Evolutionary conservation across 371 early-diverging fungal species (phyloP).

Genomic region (Mucor piriformis): DNA sequence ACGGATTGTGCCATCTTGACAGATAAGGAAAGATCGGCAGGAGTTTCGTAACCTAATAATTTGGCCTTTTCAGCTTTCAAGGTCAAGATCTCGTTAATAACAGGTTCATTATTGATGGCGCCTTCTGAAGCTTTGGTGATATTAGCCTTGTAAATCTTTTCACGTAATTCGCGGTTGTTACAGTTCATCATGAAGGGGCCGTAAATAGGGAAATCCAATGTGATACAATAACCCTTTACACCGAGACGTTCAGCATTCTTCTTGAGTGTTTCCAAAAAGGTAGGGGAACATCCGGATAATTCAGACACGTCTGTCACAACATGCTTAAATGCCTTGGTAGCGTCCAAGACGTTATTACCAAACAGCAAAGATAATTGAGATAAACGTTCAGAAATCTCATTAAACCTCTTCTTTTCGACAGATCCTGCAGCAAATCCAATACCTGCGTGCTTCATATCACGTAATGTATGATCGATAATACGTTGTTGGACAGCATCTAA

Average conservation of each 20-base stretch:
- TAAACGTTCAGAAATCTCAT: constrained; percentile 59
- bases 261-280: constrained; percentile 52
- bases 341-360: constrained; percentile 65
- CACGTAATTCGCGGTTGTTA: constrained; percentile 59
- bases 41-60: constrained; percentile 56
- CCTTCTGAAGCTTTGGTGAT: constrained; percentile 62
- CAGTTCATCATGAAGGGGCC: constrained; percentile 72
- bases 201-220: constrained; percentile 62
- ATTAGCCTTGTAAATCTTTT: constrained; percentile 59
- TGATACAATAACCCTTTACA: constrained; percentile 60
- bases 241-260: constrained; percentile 53
- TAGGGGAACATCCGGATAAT: constrained; percentile 57
- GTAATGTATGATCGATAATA: constrained; percentile 58
- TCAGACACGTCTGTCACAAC: constrained; percentile 51
- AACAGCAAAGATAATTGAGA: constrained; percentile 61
- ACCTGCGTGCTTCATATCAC: constrained; percentile 64
- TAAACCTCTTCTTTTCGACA: constrained; percentile 56
- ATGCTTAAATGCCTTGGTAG: constrained; percentile 61
- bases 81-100: constrained; percentile 64
- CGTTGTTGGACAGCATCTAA: constrained; percentile 61
- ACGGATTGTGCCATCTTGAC: constrained; percentile 67
- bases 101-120: constrained; percentile 57
- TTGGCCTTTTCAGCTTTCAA: constrained; percentile 55
- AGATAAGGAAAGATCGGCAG: constrained; percentile 63
- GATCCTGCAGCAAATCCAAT: constrained; percentile 60